Conservation (phyloP, 106 monocot species). For the Agapanthus africanus region DNA sequence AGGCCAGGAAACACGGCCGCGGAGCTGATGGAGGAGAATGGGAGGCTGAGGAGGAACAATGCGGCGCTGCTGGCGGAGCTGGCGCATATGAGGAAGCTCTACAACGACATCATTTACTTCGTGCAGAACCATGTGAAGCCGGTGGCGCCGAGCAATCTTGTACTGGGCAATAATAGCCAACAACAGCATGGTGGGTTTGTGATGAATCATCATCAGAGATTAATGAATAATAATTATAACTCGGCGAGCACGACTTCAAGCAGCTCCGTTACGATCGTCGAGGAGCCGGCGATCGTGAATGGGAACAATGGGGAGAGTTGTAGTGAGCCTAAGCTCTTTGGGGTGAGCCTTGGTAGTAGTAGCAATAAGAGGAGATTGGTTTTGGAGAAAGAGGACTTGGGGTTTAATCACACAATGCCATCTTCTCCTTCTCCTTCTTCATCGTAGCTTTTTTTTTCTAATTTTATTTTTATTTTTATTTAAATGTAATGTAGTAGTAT, state of each 20-base stretch:
- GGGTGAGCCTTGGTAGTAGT: slow-evolving; percentile 18
- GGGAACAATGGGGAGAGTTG: slow-evolving; percentile 23
- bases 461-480: no score
- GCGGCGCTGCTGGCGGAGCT: slow-evolving; percentile 67
- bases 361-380: slow-evolving; percentile 18
- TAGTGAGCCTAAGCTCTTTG: slow-evolving; percentile 46
- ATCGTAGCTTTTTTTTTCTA: not conserved
- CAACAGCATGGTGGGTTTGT: not conserved
- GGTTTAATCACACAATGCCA: slow-evolving; percentile 24
- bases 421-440: slow-evolving; percentile 11
- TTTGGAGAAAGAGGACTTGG: slow-evolving; percentile 14
- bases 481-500: no score
- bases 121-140: slow-evolving; percentile 91
- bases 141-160: slow-evolving; percentile 53
- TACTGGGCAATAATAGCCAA: slow-evolving; percentile 3
- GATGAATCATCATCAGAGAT: not conserved
- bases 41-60: slow-evolving; percentile 67
- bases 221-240: no score
- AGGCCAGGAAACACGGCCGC: slow-evolving; percentile 7
- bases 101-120: slow-evolving; percentile 97
- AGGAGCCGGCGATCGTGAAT: slow-evolving; percentile 34
- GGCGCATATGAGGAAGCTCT: slow-evolving; percentile 81
- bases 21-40: slow-evolving; percentile 77
- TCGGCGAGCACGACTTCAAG: slow-evolving; percentile 81
- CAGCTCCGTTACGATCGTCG: slow-evolving; percentile 92